Evolutionary conservation across 176 grass and related monocot species (phyloP).

Genomic region (Typha latifolia): DNA sequence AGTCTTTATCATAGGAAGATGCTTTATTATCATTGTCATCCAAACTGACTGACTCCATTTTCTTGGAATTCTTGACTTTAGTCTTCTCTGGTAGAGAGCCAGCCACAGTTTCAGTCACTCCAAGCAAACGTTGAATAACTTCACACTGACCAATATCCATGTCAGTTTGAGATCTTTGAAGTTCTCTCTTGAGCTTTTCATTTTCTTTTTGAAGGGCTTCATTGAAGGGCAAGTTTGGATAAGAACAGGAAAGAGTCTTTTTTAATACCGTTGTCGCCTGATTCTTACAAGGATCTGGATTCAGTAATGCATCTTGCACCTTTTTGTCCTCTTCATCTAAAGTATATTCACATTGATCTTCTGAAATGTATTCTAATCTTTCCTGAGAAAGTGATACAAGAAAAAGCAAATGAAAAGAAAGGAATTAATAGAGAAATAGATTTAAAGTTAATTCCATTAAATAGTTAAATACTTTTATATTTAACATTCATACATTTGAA

Average conservation of each 20-base stretch:
- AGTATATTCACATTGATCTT: constrained; percentile 89
- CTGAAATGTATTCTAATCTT: constrained; percentile 71
- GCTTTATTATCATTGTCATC: constrained; percentile 25
- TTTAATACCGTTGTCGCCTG: constrained; percentile 53
- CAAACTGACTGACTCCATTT: constrained; percentile 21
- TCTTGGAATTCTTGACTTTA: constrained; percentile 33
- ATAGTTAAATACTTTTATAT: too few species aligned
- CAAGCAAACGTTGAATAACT: constrained; percentile 82
- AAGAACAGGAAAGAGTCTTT: constrained; percentile 85
- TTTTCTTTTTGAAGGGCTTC: constrained; percentile 88
- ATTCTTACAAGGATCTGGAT: constrained; percentile 54
- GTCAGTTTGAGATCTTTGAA: constrained; percentile 77
- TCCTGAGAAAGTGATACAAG: constrained; percentile 35
- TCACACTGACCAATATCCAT: constrained; percentile 80
- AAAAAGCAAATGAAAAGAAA: constrained; percentile 14
- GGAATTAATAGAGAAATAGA: too few species aligned
- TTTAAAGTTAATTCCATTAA: too few species aligned
- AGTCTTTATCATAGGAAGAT: constrained; percentile 27
- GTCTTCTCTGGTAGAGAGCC: constrained; percentile 50
- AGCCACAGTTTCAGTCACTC: constrained; percentile 66
- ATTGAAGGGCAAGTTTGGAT: constrained; percentile 87
- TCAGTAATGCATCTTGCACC: constrained; percentile 69
- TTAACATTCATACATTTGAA: too few species aligned
- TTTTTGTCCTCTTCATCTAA: constrained; percentile 96
- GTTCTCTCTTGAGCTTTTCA: constrained; percentile 89